Evolutionary conservation across 441 rosid genomes (phyloP), one percentile per base, ranked within the genome.

Genomic region (Aquilaria agallochum): DNA sequence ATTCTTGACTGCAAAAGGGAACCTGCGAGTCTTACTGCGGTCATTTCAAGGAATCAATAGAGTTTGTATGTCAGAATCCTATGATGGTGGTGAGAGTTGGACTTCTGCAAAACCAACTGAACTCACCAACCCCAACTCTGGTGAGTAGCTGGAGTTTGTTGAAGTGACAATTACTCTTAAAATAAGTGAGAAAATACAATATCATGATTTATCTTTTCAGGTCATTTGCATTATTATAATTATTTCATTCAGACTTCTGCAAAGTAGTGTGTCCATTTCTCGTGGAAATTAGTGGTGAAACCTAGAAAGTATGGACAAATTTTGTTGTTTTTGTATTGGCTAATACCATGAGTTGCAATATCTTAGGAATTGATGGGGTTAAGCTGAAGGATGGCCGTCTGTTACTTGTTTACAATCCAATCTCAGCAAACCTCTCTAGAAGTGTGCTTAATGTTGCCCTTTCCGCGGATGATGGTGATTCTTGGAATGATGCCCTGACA

Each of bases 101-200:
- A 76, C 80, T 69, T 82, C 70, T 55, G 96, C 97, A 60, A 65
- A 57, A 52, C 85, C 83, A 44, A 91, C 85, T 5, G 78, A 79
- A 71, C 88, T 91, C 68, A 90, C 92, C 53, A 90, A 90, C 70
- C 98, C 97, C 55, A 93, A 90, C 65, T 93, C 98, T 80, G 97
- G 96, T 92, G 75, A 52, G 54, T 68, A 33, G 45, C 56, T n/a
- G 27, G 15, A 40, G 44, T 40, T 40, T 6, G 9, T 40, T 40
- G 27, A 20, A 20, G 27, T 20, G 27, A 20, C 27, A 20, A 20
- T 20, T 20, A 20, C 27, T 20, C 27, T 20, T 20, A 20, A 20
- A 20, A 20, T 20, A 20, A 20, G 27, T 20, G 27, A 20, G 27
- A 20, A 20, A 20, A 20, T 20, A 0, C 27, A 20, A 20, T 20